Percentiles rank a stretch among this genome's conserved stretches.
Conservation (phyloP, 106 monocot species). For the Dendrobium nobile region DNA sequence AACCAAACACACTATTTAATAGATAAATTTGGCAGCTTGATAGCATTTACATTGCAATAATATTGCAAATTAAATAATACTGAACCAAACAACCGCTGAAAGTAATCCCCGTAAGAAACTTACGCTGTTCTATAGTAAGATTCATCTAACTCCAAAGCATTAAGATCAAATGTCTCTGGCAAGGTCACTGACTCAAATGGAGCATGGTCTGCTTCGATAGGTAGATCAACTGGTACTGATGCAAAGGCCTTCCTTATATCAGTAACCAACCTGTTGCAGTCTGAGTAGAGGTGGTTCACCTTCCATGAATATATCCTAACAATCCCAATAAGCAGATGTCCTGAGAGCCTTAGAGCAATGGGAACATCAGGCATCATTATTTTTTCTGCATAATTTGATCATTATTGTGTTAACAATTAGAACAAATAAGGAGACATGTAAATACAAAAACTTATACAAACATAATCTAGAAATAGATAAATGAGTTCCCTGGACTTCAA, state of each 20-base stretch:
- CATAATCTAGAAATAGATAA: no score
- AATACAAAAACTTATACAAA: neutral
- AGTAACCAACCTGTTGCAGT: conserved; percentile 48
- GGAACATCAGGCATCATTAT: conserved; percentile 85
- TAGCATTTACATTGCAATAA: no score
- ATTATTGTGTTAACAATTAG: neutral
- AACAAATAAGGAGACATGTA: neutral
- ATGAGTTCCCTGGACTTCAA: no score
- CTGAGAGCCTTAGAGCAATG: conserved; percentile 83
- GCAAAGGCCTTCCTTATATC: conserved; percentile 40
- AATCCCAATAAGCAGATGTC: conserved; percentile 75
- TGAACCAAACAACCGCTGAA: neutral
- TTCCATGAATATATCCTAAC: conserved; percentile 86
- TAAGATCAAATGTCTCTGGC: conserved; percentile 74
- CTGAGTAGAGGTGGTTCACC: conserved; percentile 72
- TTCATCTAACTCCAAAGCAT: conserved; percentile 59
- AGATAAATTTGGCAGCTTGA: no score
- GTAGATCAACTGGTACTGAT: conserved; percentile 48
- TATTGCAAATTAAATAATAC: no score
- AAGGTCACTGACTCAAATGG: conserved; percentile 63
- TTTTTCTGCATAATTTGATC: conserved; percentile 21
- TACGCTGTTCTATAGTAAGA: conserved; percentile 30
- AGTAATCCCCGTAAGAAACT: neutral
- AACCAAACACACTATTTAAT: no score
- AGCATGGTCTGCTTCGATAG: conserved; percentile 48